Base-by-base conservation (phyloP, 306 rosid genomes). In the Medicago lupulina region DNA sequence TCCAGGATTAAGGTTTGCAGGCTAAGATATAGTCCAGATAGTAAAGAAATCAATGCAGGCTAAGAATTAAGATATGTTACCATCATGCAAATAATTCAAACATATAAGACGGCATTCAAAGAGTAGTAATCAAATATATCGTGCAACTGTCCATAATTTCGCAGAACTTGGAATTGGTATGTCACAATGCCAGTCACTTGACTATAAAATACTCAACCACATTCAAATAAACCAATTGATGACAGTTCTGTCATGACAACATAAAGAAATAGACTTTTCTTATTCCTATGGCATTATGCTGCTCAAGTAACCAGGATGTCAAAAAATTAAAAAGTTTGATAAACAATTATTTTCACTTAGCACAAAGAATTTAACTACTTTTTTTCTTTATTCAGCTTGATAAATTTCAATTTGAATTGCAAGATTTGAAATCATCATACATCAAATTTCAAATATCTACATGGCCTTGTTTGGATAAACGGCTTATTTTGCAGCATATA, bases 11-110 rank as follows among this genome's bases (percentile, higher is more conserved):
- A 62, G 63, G 11, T 2, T 4, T 58, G 7, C 38, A 58, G 38
- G n/a, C 15, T 11, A 21, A 58, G 16, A 57, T 9, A 57, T 69
- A 49, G 53, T 66, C 31, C 62, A 61, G 46, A 28, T 46, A 62
- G 64, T 40, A 75, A 74, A 71, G 51, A 28, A 39, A 50, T 78
- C 71, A 77, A 40, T 66, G 38, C 10, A 8, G 16, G 46, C 50
- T 46, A 74, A 74, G 73, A 28, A 28, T 28, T 5, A 21, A 58
- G 16, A 38, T 47, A 80, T 70, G 8, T 74, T 59, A 74, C 73
- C 54, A 67, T 49, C 46, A 60, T 38, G 58, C 38, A 71, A 74
- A 12, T 51, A 73, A 76, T 76, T 54, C 78, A 41, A 21, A 76
- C 60, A 46, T 44, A 15, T 16, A 54, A 65, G 38, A 47, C 49